Conservation (phyloP, 805 yeast species). For the Ogataea philodendri region DNA sequence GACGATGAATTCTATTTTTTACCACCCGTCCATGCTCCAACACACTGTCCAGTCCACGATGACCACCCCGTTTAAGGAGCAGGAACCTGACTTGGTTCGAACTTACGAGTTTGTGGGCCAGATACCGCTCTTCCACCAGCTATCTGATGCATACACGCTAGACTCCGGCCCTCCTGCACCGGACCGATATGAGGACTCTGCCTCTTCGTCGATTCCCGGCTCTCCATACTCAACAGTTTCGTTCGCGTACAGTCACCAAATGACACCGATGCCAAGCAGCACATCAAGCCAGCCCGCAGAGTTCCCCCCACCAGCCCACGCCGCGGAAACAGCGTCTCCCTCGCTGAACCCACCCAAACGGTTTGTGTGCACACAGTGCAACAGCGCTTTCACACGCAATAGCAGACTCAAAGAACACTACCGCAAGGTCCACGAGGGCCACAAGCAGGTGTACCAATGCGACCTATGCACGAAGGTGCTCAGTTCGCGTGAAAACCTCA, state of each 20-base stretch:
- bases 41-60: neutral
- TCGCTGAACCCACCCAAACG: conserved; percentile 1
- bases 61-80: neutral
- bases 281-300: too few species aligned
- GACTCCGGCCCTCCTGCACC: too few species aligned
- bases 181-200: too few species aligned
- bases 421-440: conserved; percentile 25
- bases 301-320: too few species aligned
- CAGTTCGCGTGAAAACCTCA: conserved; percentile 27
- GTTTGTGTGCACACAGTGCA: conserved; percentile 24
- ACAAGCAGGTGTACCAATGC: conserved; percentile 22
- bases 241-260: too few species aligned
- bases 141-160: neutral
- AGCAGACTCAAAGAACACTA: conserved; percentile 28
- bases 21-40: too few species aligned
- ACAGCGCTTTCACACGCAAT: conserved; percentile 28
- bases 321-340: too few species aligned
- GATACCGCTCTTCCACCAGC: neutral
- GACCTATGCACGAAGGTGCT: conserved; percentile 20
- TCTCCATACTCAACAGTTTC: too few species aligned
- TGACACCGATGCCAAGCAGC: too few species aligned
- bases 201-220: too few species aligned
- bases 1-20: too few species aligned
- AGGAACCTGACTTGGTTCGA: neutral
- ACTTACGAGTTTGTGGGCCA: neutral